Evolutionary conservation across 495 filamentous ascomycete genomes (phyloP), one percentile per base, ranked within the genome.

Genomic region (Hypoxylon perforatum): DNA sequence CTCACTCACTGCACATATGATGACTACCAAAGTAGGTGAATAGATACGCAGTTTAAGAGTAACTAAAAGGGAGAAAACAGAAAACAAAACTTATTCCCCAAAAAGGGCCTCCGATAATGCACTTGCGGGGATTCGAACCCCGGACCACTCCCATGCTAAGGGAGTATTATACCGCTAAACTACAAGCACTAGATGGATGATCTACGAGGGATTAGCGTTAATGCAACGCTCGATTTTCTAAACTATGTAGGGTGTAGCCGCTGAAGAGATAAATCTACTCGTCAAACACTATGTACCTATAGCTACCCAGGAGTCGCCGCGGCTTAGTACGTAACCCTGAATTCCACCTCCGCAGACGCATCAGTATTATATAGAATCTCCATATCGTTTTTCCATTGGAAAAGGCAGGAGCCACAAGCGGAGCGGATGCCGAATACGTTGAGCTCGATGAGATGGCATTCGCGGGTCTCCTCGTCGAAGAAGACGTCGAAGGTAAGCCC

Each of bases 111-210:
- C 28, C 25, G 56, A 14, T 18, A 44, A 42, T 77, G 75, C 73
- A 76, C 71, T 74, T 78, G 80, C 80, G 74, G 80, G 80, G 78
- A 83, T 82, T 83, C 79, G 81, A 83, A 83, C 77, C 81, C 80
- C 75, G 77, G 79, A 82, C 79, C 78, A 80, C 80, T 76, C 76
- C 77, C 75, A 82, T 68, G 65, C 65, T 68, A 68, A 68, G 65
- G 59, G 65, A 63, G 65, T 68, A 68, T 68, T 68, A 68, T 68
- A 68, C 65, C 65, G 63, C 65, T 68, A 68, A 68, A 68, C 65
- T 59, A 68, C 65, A 63, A 68, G 65, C 65, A 59, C 65, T 23
- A n/a, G 11, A 23, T 1, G n/a, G 22, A n/a, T n/a, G n/a, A n/a
- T n/a, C n/a, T n/a, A n/a, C n/a, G n/a, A n/a, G n/a, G n/a, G n/a